Base-by-base conservation (phyloP, 805 yeast genomes). In the Wickerhamomyces hampshirensis region DNA sequence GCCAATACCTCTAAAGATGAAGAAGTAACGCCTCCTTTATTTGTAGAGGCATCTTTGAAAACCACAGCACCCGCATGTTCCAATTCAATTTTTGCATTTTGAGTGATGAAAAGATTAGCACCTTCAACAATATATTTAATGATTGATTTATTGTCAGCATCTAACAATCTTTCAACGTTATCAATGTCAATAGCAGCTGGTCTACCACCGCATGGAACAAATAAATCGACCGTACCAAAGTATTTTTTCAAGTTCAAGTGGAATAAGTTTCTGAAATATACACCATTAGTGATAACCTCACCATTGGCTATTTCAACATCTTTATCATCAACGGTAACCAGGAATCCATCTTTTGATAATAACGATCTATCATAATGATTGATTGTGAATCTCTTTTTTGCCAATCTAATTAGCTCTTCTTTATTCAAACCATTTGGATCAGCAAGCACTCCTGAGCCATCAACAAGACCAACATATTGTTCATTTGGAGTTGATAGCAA, bases 121-220 rank as follows among this genome's bases (percentile, higher is more conserved):
- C 98, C 98, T 67, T 91, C 98, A 39, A 93, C 96, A 58, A 91
- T 77, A 64, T 81, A 87, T 33, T 95, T 94, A 50, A 93, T 73
- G 47, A 75, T 67, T 15, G 84, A 62, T 62, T 82, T 80, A 39
- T 93, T 94, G 21, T 77, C 77, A 28, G 68, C 69, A 60, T 84
- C 86, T 48, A 93, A 75, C 51, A 87, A 75, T 36, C 65, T 65
- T 44, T 69, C 66, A 40, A 89, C 93, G 53, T 84, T 93, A 60
- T 78, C 81, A 46, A 89, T 77, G 60, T 89, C 94, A 59, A 91
- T 80, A 15, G 98, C 94, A 51, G 85, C 91, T 42, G 98, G 98
- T 65, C 98, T 83, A 50, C 98, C 98, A 62, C 98, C 98, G 65
- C 98, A 91, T 40, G 98, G 98, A 29, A 89, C 97, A 64, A 93